Percentiles rank a stretch among this genome's conserved stretches.
Evolutionary conservation across 2,329 filamentous ascomycete species (phyloP).

Genomic region (Pseudocercospora vitis): DNA sequence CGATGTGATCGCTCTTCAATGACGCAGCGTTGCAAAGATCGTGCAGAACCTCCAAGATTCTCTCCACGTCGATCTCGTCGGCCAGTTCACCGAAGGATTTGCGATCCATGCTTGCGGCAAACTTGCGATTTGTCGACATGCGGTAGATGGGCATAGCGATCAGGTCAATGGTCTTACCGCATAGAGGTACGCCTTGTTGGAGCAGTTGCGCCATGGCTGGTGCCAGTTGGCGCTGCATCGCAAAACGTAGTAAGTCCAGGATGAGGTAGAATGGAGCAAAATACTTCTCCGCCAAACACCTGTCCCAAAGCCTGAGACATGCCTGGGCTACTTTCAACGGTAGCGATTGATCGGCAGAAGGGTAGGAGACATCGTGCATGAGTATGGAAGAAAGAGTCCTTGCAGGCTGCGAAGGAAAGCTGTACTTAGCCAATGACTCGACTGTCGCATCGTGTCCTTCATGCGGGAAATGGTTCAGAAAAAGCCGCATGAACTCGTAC

Average conservation of each 20-base stretch:
- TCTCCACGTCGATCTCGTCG: conserved; percentile 62
- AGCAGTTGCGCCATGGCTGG: conserved; percentile 61
- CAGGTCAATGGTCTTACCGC: conserved; percentile 51
- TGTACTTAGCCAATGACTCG: conserved; percentile 64
- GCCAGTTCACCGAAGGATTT: conserved; percentile 46
- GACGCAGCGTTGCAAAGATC: conserved; percentile 58
- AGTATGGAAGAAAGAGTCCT: conserved; percentile 67
- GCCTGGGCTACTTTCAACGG: conserved; percentile 65
- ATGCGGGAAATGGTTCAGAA: conserved; percentile 62
- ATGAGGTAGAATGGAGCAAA: conserved; percentile 66
- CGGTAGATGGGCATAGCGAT: conserved; percentile 53
- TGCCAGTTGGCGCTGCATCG: conserved; percentile 61
- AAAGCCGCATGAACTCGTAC: conserved; percentile 55
- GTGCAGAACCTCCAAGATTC: conserved; percentile 67
- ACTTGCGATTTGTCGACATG: conserved; percentile 38
- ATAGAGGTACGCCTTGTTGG: conserved; percentile 53
- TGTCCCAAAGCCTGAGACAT: conserved; percentile 66
- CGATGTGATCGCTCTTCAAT: conserved; percentile 42
- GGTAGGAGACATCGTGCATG: conserved; percentile 63
- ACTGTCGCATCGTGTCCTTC: conserved; percentile 62
- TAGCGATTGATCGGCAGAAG: conserved; percentile 53
- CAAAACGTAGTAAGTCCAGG: conserved; percentile 63
- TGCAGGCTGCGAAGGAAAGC: conserved; percentile 63
- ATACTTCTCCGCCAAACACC: conserved; percentile 64
- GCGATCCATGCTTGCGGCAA: conserved; percentile 25